A percentile compares a stretch with the other conserved stretches of the same genome.
Evolutionary conservation across 441 rosid species (phyloP).

Genomic region (Corymbia citriodora): DNA sequence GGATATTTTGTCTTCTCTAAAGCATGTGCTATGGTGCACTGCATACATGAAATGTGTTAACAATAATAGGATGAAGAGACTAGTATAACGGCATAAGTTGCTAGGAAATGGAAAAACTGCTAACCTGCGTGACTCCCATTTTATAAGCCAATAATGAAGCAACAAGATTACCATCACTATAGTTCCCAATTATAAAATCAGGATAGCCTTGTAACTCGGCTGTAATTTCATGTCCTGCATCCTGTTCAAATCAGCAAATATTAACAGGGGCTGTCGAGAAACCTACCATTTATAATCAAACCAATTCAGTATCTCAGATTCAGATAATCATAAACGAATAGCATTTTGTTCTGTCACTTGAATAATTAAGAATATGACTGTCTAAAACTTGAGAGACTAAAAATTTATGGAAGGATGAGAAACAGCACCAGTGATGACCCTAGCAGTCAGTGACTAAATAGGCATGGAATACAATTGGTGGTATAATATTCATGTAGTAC

Average conservation of each 20-base stretch:
- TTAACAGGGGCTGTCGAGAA: background rate
- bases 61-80: background rate
- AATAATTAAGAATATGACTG: background rate
- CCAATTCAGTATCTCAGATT: background rate
- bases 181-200: slow-evolving; percentile 92
- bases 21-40: slow-evolving; percentile 99
- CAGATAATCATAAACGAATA: background rate
- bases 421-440: background rate
- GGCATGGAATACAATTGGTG: background rate
- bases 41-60: slow-evolving; percentile 7
- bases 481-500: background rate
- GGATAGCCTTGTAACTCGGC: slow-evolving; percentile 86
- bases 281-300: background rate
- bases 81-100: background rate
- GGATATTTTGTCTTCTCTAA: slow-evolving; percentile 98
- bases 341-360: background rate
- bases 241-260: slow-evolving; percentile 35
- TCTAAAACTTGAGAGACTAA: background rate
- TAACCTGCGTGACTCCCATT: slow-evolving; percentile 95
- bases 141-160: slow-evolving; percentile 84
- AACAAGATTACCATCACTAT: slow-evolving; percentile 97
- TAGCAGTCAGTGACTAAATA: background rate
- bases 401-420: background rate
- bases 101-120: background rate
- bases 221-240: slow-evolving; percentile 75